Base-by-base conservation (phyloP, 1,139 yeast species). In the Scheffersomyces insectosa region DNA sequence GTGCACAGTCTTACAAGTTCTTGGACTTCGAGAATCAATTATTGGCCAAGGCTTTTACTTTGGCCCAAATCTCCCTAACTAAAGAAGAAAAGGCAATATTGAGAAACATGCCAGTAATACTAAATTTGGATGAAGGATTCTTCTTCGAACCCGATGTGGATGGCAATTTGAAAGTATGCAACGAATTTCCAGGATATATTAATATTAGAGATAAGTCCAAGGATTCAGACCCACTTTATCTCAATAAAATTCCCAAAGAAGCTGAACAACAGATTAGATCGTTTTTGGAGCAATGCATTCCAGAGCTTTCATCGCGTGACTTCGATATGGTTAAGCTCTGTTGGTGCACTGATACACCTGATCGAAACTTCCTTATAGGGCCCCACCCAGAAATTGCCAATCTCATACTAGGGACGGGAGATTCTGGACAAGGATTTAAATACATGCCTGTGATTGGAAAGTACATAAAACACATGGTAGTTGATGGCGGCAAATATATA, bases 341-440 rank as follows among this genome's bases (percentile, higher is more conserved):
- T 48, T 76, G 80, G 81, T 66, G 72, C 38, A 75, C 74, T 4
- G 80, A 76, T 47, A 66, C 78, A 9, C 52, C 68, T 2, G 68
- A 67, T 38, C 62, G 72, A 10, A 63, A 75, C 46, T 75, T 75
- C 43, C 55, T 76, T 7, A 67, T 76, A 32, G 79, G 74, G 47
- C 48, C 53, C 15, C 66, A 68, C 10, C 80, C 80, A 0, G 46
- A 50, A 1, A 41, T 46, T 36, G 30, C 39, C 0, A 62, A 64
- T 20, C 54, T 71, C 1, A 65, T 49, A 38, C 66, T 71, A 6
- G 77, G 75, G 0, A 58, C 74, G 5, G 80, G 80, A 25, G 78
- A 71, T 51, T 67, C 77, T 5, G 77, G 77, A 3, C 76, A 72
- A 52, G 77, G 63, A 2, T 72, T 62, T 51, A 73, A 72, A 52